Conservation (phyloP, 177 flowering plant genomes). For the Vitis hybrid region DNA sequence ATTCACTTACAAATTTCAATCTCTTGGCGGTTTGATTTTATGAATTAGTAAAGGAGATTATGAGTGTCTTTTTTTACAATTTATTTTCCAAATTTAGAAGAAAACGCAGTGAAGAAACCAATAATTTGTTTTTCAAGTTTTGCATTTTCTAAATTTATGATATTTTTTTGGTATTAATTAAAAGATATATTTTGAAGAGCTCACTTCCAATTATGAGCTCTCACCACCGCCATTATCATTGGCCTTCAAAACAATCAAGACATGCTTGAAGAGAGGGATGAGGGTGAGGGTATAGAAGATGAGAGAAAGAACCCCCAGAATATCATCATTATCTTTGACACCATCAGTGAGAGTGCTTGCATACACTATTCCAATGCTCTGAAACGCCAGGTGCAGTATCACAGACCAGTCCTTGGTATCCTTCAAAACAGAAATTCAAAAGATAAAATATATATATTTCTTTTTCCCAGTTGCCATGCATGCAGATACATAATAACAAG, state of each 20-base stretch:
- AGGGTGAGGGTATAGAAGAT: conserved; percentile 58
- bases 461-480: too few relatives aligned
- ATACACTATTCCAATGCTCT: neutral
- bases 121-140: too few relatives aligned
- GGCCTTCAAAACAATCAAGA: conserved; percentile 62
- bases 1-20: neutral
- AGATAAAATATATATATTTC: neutral
- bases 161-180: too few relatives aligned
- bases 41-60: too few relatives aligned
- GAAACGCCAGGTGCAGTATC: conserved; percentile 19
- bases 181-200: too few relatives aligned
- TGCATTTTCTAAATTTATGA: too few relatives aligned
- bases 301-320: conserved; percentile 57
- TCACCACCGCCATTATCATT: conserved; percentile 33
- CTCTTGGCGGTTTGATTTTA: too few relatives aligned
- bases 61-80: too few relatives aligned
- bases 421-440: neutral
- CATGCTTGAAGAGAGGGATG: conserved; percentile 68
- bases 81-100: too few relatives aligned
- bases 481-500: too few relatives aligned
- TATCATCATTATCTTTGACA: conserved; percentile 42
- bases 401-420: neutral
- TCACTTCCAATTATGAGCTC: too few relatives aligned
- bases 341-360: conserved; percentile 25
- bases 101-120: too few relatives aligned